A percentile compares a stretch with the other conserved stretches of the same genome.
These are phyloP conservation scores for Coemansia sp. DNA, from an alignment of 192 early-diverging fungal genomes.

Conservation along the genomic window DNA sequence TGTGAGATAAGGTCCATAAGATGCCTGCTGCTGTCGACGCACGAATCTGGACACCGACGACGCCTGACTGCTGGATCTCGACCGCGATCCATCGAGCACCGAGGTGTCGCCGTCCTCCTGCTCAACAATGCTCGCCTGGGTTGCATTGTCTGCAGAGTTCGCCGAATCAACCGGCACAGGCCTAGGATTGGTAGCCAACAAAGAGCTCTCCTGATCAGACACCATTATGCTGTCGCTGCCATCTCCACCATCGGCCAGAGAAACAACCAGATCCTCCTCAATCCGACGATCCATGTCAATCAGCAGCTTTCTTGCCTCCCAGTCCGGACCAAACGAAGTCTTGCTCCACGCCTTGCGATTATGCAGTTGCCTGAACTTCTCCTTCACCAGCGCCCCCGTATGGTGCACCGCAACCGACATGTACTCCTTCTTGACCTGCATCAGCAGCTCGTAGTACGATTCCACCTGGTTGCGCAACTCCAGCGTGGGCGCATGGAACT, in stretches of 20 bases:
- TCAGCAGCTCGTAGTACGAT: slow-evolving; percentile 56
- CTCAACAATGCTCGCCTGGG: not conserved
- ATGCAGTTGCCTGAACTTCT: slow-evolving; percentile 55
- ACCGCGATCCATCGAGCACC: not conserved
- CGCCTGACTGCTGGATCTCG: slow-evolving; percentile 4
- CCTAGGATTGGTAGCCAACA: not conserved
- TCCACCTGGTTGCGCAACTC: slow-evolving; percentile 57
- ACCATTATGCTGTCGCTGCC: not conserved
- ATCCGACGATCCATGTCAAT: slow-evolving; percentile 48
- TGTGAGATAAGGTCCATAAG: not conserved
- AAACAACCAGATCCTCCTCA: slow-evolving; percentile 38
- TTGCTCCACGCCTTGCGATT: slow-evolving; percentile 56
- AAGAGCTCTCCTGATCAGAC: not conserved
- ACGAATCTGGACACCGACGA: not conserved
- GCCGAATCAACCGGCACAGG: not conserved
- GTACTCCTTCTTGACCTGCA: slow-evolving; percentile 57
- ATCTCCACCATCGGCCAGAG: slow-evolving; percentile 7
- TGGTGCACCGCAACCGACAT: slow-evolving; percentile 54
- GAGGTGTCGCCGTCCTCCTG: not conserved
- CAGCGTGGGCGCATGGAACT: slow-evolving; percentile 51
- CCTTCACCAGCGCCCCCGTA: slow-evolving; percentile 55
- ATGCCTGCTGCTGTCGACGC: not conserved
- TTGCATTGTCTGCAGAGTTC: not conserved
- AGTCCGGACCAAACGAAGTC: slow-evolving; percentile 49
- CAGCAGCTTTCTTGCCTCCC: slow-evolving; percentile 45